A percentile compares a stretch with the other conserved stretches of the same genome.
Conservation (phyloP, 208 protist genomes). For the Acanthamoeba castellanii region DNA sequence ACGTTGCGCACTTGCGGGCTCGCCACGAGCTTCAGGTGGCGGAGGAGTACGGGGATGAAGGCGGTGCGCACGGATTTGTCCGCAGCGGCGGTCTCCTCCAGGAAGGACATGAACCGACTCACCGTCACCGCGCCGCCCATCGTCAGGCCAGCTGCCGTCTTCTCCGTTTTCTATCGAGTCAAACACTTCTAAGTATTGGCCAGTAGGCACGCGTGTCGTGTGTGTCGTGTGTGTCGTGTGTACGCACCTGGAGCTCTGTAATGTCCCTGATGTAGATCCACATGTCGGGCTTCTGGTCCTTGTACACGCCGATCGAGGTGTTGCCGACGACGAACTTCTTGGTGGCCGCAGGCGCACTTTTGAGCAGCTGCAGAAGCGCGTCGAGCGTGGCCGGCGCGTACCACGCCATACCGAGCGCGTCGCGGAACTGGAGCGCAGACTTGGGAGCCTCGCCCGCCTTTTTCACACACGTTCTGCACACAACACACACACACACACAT, state of each 20-base stretch:
- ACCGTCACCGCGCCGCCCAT: conserved; percentile 5
- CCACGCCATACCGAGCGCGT: neutral
- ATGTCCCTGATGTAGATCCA: conserved; percentile 46
- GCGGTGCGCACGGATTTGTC: neutral
- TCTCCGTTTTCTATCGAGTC: neutral
- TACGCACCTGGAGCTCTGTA: neutral
- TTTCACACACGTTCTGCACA: neutral
- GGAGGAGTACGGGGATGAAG: conserved; percentile 5
- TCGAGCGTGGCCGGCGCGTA: neutral
- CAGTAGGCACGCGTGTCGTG: neutral
- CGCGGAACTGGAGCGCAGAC: neutral
- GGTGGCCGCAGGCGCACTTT: neutral
- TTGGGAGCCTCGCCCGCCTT: neutral
- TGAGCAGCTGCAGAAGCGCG: neutral
- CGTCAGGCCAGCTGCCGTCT: neutral
- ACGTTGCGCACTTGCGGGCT: conserved; percentile 26
- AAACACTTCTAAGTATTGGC: too few species aligned
- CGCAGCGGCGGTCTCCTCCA: neutral
- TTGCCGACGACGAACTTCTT: conserved; percentile 13
- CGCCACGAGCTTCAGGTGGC: conserved; percentile 47
- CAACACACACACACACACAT: neutral
- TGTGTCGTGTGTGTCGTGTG: too few species aligned
- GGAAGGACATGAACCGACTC: neutral
- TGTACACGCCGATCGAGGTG: conserved; percentile 4
- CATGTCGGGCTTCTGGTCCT: conserved; percentile 32